Conservation (phyloP, 2,329 filamentous ascomycete genomes). For the Coniochaeta prunicola region DNA sequence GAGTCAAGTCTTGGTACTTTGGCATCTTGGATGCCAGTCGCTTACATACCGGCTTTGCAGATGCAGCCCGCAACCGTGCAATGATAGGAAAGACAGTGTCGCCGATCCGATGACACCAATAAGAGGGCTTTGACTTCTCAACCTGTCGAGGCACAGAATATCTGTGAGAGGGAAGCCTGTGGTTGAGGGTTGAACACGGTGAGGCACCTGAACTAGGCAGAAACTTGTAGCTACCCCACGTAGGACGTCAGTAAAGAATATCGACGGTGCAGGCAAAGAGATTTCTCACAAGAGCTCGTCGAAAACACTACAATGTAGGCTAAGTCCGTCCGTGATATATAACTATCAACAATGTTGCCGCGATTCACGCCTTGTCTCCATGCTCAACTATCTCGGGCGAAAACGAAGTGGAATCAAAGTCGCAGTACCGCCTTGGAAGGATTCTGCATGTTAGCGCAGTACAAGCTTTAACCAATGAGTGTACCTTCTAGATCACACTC, state of each 20-base stretch:
- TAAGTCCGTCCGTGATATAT: neutral
- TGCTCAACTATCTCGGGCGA: neutral
- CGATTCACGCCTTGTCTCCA: neutral
- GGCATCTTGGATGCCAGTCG: neutral
- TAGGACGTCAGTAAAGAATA: neutral
- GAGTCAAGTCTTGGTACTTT: neutral
- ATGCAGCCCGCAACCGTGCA: neutral
- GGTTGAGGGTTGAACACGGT: neutral
- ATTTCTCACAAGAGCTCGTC: neutral
- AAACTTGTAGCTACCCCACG: neutral
- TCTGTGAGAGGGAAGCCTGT: neutral
- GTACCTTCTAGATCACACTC: too few species aligned
- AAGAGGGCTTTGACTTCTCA: neutral
- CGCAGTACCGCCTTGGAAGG: neutral
- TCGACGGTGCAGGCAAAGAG: neutral
- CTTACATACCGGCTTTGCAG: constrained; percentile 4
- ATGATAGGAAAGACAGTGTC: neutral
- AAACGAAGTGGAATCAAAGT: neutral
- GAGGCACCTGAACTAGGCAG: neutral
- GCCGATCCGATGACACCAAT: neutral
- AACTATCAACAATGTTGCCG: neutral
- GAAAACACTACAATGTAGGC: too few species aligned
- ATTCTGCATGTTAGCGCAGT: neutral
- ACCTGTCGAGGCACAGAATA: neutral
- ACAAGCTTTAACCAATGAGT: neutral